Percentiles rank a stretch among this genome's conserved stretches.
These are phyloP conservation scores for Echria macrotheca DNA, from an alignment of 495 filamentous ascomycete genomes.

Conservation along the genomic window DNA sequence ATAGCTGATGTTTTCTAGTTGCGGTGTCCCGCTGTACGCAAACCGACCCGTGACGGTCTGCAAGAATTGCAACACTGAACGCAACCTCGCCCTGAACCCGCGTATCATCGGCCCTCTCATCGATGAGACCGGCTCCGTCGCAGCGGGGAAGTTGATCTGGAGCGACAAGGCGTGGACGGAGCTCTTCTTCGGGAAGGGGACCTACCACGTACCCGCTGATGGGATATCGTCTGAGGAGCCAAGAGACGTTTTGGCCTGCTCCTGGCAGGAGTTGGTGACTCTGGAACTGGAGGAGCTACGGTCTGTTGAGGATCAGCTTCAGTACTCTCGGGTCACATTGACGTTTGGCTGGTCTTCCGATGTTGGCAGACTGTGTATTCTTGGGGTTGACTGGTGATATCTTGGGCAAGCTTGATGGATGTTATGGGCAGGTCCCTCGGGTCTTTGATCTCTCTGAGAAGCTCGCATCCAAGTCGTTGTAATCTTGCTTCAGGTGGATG, in stretches of 20 bases:
- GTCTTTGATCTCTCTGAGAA: too few relatives aligned
- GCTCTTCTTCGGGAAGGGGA: slow-evolving; percentile 41
- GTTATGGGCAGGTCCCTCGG: too few relatives aligned
- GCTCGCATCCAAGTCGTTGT: neutral
- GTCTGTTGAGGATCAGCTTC: slow-evolving; percentile 43
- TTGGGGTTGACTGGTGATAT: slow-evolving; percentile 39
- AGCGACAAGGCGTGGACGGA: slow-evolving; percentile 47
- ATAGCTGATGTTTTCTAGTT: slow-evolving; percentile 30
- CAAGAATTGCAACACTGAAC: slow-evolving; percentile 44
- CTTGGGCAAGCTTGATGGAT: neutral
- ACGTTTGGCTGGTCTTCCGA: slow-evolving; percentile 48
- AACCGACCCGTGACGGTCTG: slow-evolving; percentile 44
- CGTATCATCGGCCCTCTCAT: slow-evolving; percentile 45
- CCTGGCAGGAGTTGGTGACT: slow-evolving; percentile 31
- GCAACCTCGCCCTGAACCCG: slow-evolving; percentile 50
- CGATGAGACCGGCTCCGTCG: slow-evolving; percentile 52
- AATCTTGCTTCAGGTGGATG: too few relatives aligned
- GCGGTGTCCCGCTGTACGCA: slow-evolving; percentile 51
- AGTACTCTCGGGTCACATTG: slow-evolving; percentile 48
- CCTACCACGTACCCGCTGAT: too few relatives aligned
- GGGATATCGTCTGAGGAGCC: too few relatives aligned
- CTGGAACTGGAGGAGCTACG: slow-evolving; percentile 33
- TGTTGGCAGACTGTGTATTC: slow-evolving; percentile 42
- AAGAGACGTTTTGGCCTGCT: too few relatives aligned
- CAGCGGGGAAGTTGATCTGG: slow-evolving; percentile 47